Evolutionary conservation across 2,329 filamentous ascomycete species (phyloP).

Genomic region (Neofusicoccum cordaticola): DNA sequence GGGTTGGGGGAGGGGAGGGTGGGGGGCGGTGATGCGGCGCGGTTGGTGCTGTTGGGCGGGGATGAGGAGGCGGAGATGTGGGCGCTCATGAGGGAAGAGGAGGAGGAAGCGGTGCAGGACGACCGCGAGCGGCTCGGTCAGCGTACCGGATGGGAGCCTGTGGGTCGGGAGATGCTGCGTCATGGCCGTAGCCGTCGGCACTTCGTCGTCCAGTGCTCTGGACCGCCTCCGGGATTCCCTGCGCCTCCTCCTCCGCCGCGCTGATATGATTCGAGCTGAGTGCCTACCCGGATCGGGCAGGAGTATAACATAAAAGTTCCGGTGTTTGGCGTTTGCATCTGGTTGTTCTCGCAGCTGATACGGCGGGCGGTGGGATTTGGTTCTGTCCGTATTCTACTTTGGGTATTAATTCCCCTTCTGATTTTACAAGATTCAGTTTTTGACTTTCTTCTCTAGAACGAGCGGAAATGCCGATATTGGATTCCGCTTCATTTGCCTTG

Average conservation of each 20-base stretch:
- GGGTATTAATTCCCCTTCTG: background rate
- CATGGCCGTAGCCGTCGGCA: background rate
- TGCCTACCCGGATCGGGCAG: background rate
- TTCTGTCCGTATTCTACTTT: background rate
- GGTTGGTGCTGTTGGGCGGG: background rate
- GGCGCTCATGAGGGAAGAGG: background rate
- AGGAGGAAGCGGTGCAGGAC: background rate
- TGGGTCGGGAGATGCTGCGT: background rate
- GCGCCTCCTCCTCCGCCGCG: background rate
- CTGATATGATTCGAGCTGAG: background rate
- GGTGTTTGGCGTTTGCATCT: background rate
- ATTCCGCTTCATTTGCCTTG: too few relatives aligned
- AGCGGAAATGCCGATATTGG: too few relatives aligned
- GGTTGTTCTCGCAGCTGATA: too few relatives aligned
- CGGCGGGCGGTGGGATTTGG: background rate
- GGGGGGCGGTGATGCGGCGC: too few relatives aligned
- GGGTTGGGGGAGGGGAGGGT: too few relatives aligned
- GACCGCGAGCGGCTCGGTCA: background rate
- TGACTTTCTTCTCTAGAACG: too few relatives aligned
- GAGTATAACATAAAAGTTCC: background rate
- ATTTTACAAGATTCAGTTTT: too few relatives aligned
- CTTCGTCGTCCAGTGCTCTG: background rate
- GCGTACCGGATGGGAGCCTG: background rate
- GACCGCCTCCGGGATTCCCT: background rate
- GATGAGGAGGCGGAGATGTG: background rate